A percentile compares a stretch with the other conserved stretches of the same genome.
Conservation (phyloP, 2,329 filamentous ascomycete species). For the Fusarium luffae region DNA sequence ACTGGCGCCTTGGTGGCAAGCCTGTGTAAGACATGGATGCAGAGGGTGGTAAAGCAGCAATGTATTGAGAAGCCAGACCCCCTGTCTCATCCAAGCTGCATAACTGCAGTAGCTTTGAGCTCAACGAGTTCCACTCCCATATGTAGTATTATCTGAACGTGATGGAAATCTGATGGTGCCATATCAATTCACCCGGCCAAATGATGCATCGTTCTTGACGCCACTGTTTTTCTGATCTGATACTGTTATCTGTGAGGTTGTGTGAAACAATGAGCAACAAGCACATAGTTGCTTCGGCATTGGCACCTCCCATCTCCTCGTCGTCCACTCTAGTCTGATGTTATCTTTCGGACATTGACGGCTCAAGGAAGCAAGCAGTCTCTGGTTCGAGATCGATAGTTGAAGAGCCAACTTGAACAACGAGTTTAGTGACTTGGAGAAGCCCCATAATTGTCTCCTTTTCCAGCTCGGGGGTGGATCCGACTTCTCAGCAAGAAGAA, state of each 20-base stretch:
- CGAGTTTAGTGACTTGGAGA: constrained; percentile 10
- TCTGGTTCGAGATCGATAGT: constrained; percentile 11
- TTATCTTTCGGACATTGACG: constrained; percentile 14
- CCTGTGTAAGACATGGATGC: constrained; percentile 17
- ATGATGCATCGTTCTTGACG: constrained; percentile 14
- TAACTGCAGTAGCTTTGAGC: constrained; percentile 11
- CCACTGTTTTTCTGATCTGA: constrained; percentile 27
- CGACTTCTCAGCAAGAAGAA: constrained; percentile 17
- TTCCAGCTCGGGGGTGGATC: constrained; percentile 21
- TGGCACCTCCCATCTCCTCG: constrained; percentile 9
- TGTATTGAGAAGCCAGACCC: constrained; percentile 15
- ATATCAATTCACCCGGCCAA: constrained; percentile 23
- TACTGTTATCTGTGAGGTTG: constrained; percentile 16
- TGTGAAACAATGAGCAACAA: constrained; percentile 10
- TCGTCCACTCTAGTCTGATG: constrained; percentile 2
- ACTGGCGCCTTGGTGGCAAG: constrained; percentile 13
- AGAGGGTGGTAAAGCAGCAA: constrained; percentile 14
- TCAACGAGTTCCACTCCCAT: constrained; percentile 43
- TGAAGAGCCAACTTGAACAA: not conserved
- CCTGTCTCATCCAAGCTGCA: constrained; percentile 9
- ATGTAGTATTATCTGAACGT: constrained; percentile 4
- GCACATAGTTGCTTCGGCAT: constrained; percentile 19
- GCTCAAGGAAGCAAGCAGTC: constrained; percentile 19
- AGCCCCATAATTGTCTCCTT: constrained; percentile 22
- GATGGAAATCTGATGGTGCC: constrained; percentile 24